Percentiles rank a stretch among this genome's conserved stretches.
These are phyloP conservation scores for Epithele typhae DNA, from an alignment of 768 basidiomycete genomes.

Conservation along the genomic window DNA sequence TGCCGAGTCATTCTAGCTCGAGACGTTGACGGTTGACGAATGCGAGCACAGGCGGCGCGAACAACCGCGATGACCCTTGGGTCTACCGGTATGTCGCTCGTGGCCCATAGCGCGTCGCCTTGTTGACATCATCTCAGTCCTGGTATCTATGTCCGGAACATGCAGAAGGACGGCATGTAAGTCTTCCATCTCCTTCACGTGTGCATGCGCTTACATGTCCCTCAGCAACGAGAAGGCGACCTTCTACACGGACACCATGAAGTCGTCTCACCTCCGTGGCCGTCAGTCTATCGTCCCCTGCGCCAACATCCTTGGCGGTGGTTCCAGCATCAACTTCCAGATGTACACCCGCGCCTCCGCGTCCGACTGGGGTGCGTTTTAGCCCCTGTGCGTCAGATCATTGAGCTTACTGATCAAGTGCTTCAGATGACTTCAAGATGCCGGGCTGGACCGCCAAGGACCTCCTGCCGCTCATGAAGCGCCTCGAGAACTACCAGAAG, in stretches of 20 bases:
- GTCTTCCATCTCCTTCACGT: constrained; percentile 19
- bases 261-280: constrained; percentile 55
- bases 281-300: constrained; percentile 67
- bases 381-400: not conserved
- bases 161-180: constrained; percentile 66
- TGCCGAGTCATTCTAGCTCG: no score
- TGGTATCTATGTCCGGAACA: constrained; percentile 67
- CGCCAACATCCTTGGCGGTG: constrained; percentile 42
- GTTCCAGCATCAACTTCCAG: constrained; percentile 68
- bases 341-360: constrained; percentile 73
- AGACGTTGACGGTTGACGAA: no score
- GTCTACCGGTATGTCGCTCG: constrained; percentile 48
- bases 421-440: constrained; percentile 65
- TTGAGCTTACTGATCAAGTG: not conserved
- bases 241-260: constrained; percentile 61
- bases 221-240: constrained; percentile 68
- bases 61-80: constrained; percentile 73
- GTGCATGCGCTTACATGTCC: not conserved
- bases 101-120: no score
- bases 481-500: constrained; percentile 76
- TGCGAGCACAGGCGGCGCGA: constrained; percentile 46
- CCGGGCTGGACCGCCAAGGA: constrained; percentile 67
- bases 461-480: constrained; percentile 68
- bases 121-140: constrained; percentile 32
- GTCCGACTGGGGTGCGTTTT: constrained; percentile 58